phyloP scores from a whole-genome alignment of 768 basidiomycete genomes.

The Podaxis sp. region DNA sequence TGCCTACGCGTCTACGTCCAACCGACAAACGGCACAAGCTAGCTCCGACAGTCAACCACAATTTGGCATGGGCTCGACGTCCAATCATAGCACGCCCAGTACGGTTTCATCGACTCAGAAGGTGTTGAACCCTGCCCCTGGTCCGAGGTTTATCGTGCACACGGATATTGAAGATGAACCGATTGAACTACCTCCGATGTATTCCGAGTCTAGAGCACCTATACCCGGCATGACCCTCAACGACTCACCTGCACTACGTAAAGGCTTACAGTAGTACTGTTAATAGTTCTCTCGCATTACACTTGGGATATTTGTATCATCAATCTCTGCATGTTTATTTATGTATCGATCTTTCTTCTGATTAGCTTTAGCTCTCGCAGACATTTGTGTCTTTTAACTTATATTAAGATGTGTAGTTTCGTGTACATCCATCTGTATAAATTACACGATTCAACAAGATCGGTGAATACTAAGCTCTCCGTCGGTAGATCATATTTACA shows the following conservation, averaged over 20 bases:
- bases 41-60: background rate
- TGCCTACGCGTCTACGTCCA: background rate
- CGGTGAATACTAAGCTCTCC: no score
- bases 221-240: constrained; percentile 19
- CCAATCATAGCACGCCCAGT: background rate
- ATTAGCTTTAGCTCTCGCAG: no score
- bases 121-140: background rate
- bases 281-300: background rate
- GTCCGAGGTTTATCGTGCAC: constrained; percentile 21
- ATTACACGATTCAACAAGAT: no score
- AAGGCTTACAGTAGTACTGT: background rate
- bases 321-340: background rate
- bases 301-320: background rate
- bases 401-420: no score
- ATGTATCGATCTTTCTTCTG: no score
- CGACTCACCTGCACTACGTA: background rate
- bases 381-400: no score
- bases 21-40: background rate
- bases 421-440: no score
- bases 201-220: constrained; percentile 23
- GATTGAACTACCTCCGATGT: constrained; percentile 27
- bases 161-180: constrained; percentile 25
- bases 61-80: background rate
- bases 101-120: background rate
- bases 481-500: background rate